Conservation (phyloP, 495 filamentous ascomycete species). For the Tetracladium setigerum region DNA sequence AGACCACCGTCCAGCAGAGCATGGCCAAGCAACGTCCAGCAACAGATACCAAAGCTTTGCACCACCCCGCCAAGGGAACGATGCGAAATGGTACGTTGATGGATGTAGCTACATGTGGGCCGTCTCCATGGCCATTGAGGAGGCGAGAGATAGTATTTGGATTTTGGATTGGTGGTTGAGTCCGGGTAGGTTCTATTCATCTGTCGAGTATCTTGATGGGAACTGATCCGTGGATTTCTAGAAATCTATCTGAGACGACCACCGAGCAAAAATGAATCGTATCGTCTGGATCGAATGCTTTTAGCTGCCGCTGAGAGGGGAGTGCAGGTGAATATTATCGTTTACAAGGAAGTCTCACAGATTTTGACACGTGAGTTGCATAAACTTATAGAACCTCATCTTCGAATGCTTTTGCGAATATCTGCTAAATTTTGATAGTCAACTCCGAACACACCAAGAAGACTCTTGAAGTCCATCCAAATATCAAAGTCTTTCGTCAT, state of each 20-base stretch:
- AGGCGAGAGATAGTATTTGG: slow-evolving; percentile 77
- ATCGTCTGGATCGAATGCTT: slow-evolving; percentile 86
- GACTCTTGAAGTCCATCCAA: slow-evolving; percentile 67
- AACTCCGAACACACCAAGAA: slow-evolving; percentile 68
- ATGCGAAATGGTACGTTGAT: slow-evolving; percentile 93
- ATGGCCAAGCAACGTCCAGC: slow-evolving; percentile 19
- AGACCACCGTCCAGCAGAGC: slow-evolving; percentile 12
- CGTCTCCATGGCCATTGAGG: slow-evolving; percentile 76
- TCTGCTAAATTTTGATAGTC: slow-evolving; percentile 9
- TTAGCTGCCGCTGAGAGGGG: slow-evolving; percentile 80
- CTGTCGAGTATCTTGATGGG: background rate
- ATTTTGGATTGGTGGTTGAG: slow-evolving; percentile 68
- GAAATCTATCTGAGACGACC: slow-evolving; percentile 87
- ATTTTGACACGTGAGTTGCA: slow-evolving; percentile 75
- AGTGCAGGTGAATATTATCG: slow-evolving; percentile 81
- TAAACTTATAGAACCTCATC: background rate
- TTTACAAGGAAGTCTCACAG: slow-evolving; percentile 91
- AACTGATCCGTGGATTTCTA: slow-evolving; percentile 27
- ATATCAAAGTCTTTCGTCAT: slow-evolving; percentile 87
- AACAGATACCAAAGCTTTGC: slow-evolving; percentile 81
- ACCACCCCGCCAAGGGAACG: slow-evolving; percentile 65
- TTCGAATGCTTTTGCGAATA: background rate
- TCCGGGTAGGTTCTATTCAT: slow-evolving; percentile 8
- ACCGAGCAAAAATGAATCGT: slow-evolving; percentile 72
- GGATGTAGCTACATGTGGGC: slow-evolving; percentile 90